phyloP scores from a whole-genome alignment of 208 protist species.

The Jaenimonas drosophilae region DNA sequence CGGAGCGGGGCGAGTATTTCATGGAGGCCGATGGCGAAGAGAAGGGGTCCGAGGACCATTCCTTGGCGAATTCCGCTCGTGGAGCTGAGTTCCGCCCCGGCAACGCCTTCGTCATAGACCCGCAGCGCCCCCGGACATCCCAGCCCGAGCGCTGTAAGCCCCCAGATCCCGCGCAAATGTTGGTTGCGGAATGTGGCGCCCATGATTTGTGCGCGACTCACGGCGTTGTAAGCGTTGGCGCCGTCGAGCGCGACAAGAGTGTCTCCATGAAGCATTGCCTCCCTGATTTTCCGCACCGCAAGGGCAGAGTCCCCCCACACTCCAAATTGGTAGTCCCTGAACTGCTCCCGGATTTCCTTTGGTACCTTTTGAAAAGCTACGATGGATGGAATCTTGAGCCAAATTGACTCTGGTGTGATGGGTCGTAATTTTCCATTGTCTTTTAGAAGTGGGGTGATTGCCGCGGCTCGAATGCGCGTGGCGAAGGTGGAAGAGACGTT shows the following conservation, averaged over 20 bases:
- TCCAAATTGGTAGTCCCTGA: background rate
- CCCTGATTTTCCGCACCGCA: conserved; percentile 7
- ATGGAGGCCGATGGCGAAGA: conserved; percentile 14
- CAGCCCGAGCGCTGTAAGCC: conserved; percentile 9
- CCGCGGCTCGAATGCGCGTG: conserved; percentile 6
- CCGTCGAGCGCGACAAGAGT: conserved; percentile 18
- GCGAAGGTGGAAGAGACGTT: conserved; percentile 10
- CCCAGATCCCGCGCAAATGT: conserved; percentile 5
- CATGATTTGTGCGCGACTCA: conserved; percentile 3
- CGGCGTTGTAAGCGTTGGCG: conserved; percentile 20
- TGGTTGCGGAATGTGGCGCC: conserved; percentile 1
- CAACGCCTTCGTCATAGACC: conserved; percentile 13
- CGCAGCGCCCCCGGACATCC: conserved; percentile 5
- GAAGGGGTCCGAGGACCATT: conserved; percentile 22
- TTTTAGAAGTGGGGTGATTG: conserved; percentile 13
- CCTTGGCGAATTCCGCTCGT: conserved; percentile 17
- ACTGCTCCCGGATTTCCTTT: background rate
- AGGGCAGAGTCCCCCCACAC: conserved; percentile 2
- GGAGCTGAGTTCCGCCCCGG: conserved; percentile 4
- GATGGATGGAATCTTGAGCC: conserved; percentile 10
- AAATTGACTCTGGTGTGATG: conserved; percentile 20
- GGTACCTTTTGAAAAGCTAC: conserved; percentile 9
- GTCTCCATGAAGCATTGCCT: conserved; percentile 2
- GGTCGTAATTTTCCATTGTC: conserved; percentile 11
- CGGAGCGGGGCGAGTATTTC: conserved; percentile 2